phyloP scores from a whole-genome alignment of 2,329 filamentous ascomycete species.

The Colletotrichum viniferum region DNA sequence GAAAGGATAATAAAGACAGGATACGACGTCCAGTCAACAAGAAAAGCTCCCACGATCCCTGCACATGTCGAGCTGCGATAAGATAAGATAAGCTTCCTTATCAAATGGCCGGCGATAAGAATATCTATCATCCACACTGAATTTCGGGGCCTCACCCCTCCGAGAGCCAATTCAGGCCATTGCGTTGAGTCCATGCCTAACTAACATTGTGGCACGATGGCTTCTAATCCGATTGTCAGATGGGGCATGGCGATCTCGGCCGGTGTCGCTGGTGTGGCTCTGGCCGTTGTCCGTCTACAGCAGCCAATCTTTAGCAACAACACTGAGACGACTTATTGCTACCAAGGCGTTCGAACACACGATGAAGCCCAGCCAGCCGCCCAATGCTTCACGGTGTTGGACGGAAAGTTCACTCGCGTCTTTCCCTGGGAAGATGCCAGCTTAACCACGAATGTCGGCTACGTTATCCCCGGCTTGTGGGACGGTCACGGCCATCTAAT shows the following conservation, averaged over 20 bases:
- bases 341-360: slow-evolving; percentile 41
- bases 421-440: slow-evolving; percentile 38
- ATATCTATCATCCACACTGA: slow-evolving; percentile 7
- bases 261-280: slow-evolving; percentile 29
- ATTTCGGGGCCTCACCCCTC: background rate
- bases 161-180: background rate
- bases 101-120: slow-evolving; percentile 6
- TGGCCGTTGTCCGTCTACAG: slow-evolving; percentile 31
- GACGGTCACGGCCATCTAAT: slow-evolving; percentile 73
- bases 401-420: slow-evolving; percentile 56
- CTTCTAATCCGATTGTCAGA: slow-evolving; percentile 1
- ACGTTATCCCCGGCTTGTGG: slow-evolving; percentile 71
- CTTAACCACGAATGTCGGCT: slow-evolving; percentile 41
- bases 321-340: slow-evolving; percentile 39
- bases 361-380: slow-evolving; percentile 39
- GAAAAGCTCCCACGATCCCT: background rate
- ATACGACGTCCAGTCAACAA: background rate
- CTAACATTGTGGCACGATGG: background rate
- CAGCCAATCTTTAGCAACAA: slow-evolving; percentile 13
- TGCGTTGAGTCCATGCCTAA: background rate
- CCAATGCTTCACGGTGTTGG: slow-evolving; percentile 60
- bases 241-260: slow-evolving; percentile 31
- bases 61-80: background rate
- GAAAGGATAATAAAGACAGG: background rate
- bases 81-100: slow-evolving; percentile 15